Evolutionary conservation across 2,329 filamentous ascomycete species (phyloP), one percentile per base, ranked within the genome.

Genomic region (Fusarium sp.): DNA sequence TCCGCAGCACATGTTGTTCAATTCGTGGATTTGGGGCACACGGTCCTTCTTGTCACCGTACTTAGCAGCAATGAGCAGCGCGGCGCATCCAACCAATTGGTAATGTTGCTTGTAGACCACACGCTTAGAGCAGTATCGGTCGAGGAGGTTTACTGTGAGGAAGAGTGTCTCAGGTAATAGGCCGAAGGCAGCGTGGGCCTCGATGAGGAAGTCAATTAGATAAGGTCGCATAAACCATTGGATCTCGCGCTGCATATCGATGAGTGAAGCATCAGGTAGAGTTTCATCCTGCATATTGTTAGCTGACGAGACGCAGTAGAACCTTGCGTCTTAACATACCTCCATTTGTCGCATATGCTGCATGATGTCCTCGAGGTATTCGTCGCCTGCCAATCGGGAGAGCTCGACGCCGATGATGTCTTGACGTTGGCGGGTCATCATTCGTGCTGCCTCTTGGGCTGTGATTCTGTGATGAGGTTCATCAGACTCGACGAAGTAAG

Each of bases 151-250:
- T 81, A 98, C 90, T 32, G 96, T 94, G 57, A 99, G 88, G 84
- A 97, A 97, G 50, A 99, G 87, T 2, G 96, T 99, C 79, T 97
- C 94, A 39, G 96, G 95, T 14, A 98, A 87, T 12, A 99, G 87
- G 73, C 93, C 91, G 81, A 98, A 99, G 63, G 95, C 95, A 70
- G 93, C 91, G 77, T 99, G 96, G 49, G 95, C 96, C 86, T 99
- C 96, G 74, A 98, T 91, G 71, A 99, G 88, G 82, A 99, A 99
- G 83, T 99, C 96, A 77, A 99, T 92, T 34, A 99, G 89, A 79
- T 97, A 98, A 1, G 96, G 96, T 74, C 96, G 86, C 96, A 99
- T 99, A 82, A 96, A 98, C 96, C 96, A 99, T 78, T 98, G 94
- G 67, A 99, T 98, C 85, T 99, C 96, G 70, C 94, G 94, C 81